A percentile compares a stretch with the other conserved stretches of the same genome.
Evolutionary conservation across 2,329 filamentous ascomycete species (phyloP).

Genomic region (Verticillium nonalfalfae): DNA sequence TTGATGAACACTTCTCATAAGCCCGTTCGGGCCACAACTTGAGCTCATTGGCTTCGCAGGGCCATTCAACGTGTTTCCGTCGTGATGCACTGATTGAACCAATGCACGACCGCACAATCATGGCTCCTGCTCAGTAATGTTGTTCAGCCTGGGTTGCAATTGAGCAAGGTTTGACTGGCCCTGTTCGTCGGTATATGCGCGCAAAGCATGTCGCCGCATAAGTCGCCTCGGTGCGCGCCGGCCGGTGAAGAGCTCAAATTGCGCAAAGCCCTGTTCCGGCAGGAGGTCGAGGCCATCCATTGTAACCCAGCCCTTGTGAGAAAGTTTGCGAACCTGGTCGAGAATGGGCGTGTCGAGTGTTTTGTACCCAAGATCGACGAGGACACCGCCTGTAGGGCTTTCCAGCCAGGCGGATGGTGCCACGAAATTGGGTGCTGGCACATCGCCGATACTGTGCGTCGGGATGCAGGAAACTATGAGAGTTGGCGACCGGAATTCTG

Average conservation of each 20-base stretch:
- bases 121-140: constrained; percentile 32
- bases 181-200: constrained; percentile 35
- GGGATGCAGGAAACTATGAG: constrained; percentile 74
- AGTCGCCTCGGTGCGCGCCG: constrained; percentile 60
- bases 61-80: too few relatives aligned
- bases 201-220: constrained; percentile 62
- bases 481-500: constrained; percentile 56
- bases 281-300: constrained; percentile 71
- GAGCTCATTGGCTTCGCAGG: neutral
- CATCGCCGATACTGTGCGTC: constrained; percentile 57
- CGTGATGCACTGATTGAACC: neutral
- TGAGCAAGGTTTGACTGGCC: constrained; percentile 31
- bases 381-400: constrained; percentile 68
- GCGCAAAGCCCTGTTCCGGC: constrained; percentile 73
- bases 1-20: neutral
- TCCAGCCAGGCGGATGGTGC: constrained; percentile 64
- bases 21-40: neutral
- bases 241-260: constrained; percentile 77
- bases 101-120: constrained; percentile 9
- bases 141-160: constrained; percentile 31
- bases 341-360: constrained; percentile 66
- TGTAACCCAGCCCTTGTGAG: constrained; percentile 62
- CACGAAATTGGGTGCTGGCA: constrained; percentile 62
- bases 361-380: constrained; percentile 70
- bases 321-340: constrained; percentile 55